Conservation (phyloP, 2,329 filamentous ascomycete species). For the Fusarium sp. region DNA sequence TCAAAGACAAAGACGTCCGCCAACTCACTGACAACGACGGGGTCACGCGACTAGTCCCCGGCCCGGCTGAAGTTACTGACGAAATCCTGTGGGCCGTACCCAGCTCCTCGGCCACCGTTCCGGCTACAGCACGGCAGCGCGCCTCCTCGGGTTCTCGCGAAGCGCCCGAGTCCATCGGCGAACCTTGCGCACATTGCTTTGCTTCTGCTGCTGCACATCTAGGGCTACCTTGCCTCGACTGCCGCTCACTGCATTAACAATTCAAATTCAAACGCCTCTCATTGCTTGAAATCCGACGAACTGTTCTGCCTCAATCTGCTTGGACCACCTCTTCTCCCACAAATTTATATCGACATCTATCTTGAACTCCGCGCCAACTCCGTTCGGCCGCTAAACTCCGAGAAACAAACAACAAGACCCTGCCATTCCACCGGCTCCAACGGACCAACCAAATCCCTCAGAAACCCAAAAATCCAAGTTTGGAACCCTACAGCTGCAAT, state of each 20-base stretch:
- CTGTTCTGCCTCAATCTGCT: background rate
- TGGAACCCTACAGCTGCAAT: slow-evolving; percentile 14
- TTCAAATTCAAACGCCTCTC: slow-evolving; percentile 4
- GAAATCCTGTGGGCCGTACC: slow-evolving; percentile 24
- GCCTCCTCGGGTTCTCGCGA: background rate
- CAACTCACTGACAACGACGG: slow-evolving; percentile 17
- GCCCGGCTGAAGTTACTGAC: slow-evolving; percentile 10
- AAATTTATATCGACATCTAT: background rate
- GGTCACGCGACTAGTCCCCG: slow-evolving; percentile 28
- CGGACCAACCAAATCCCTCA: slow-evolving; percentile 31
- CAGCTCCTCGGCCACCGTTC: background rate
- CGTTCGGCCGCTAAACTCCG: slow-evolving; percentile 28
- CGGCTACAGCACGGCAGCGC: background rate
- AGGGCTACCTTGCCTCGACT: slow-evolving; percentile 21
- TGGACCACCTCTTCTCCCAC: background rate
- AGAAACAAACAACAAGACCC: slow-evolving; percentile 19
- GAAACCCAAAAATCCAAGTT: slow-evolving; percentile 8
- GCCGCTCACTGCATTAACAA: slow-evolving; percentile 33
- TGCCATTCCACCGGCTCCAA: slow-evolving; percentile 25
- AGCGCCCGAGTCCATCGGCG: slow-evolving; percentile 4
- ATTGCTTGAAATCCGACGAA: slow-evolving; percentile 4
- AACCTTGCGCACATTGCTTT: slow-evolving; percentile 9
- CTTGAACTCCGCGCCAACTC: slow-evolving; percentile 7
- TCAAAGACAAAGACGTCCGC: slow-evolving; percentile 1
- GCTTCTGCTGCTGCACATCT: background rate